Evolutionary conservation across 805 yeast species (phyloP).

Genomic region (Jamesozyma gamospora): DNA sequence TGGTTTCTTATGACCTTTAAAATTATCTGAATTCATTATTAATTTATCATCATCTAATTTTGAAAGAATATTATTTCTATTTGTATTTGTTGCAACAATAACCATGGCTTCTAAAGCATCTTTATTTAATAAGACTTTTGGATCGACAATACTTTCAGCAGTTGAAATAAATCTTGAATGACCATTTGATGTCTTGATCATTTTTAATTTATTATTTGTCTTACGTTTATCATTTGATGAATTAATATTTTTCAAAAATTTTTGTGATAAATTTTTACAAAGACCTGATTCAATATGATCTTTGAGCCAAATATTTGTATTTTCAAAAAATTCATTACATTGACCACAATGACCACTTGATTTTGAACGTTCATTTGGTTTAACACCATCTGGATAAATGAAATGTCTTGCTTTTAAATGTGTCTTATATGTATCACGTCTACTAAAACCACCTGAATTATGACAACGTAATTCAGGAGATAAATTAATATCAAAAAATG

Average conservation of each 20-base stretch:
- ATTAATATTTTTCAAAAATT: conserved; percentile 20
- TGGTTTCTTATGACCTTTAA: conserved; percentile 14
- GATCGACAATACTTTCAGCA: conserved; percentile 27
- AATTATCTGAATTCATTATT: conserved; percentile 22
- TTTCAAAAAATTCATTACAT: conserved; percentile 59
- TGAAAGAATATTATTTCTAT: conserved; percentile 16
- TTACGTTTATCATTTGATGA: conserved; percentile 22
- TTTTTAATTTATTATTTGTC: conserved; percentile 21
- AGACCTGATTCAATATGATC: conserved; percentile 70
- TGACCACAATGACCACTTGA: conserved; percentile 72
- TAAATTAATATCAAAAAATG: conserved; percentile 26
- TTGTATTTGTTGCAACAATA: conserved; percentile 23
- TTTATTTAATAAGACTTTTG: conserved; percentile 25
- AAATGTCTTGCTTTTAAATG: conserved; percentile 85
- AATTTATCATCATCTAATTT: conserved; percentile 23
- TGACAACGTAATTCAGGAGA: conserved; percentile 27
- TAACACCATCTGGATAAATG: conserved; percentile 75
- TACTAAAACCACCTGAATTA: conserved; percentile 67
- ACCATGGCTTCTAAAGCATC: conserved; percentile 30
- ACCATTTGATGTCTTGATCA: conserved; percentile 23
- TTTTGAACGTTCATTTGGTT: conserved; percentile 53
- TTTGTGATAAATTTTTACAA: conserved; percentile 43
- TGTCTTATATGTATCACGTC: conserved; percentile 88
- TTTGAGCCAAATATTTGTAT: conserved; percentile 67
- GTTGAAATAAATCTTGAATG: conserved; percentile 30